Conservation (phyloP, 352 stramenopile genomes). For the Thalassiosira hispida region DNA sequence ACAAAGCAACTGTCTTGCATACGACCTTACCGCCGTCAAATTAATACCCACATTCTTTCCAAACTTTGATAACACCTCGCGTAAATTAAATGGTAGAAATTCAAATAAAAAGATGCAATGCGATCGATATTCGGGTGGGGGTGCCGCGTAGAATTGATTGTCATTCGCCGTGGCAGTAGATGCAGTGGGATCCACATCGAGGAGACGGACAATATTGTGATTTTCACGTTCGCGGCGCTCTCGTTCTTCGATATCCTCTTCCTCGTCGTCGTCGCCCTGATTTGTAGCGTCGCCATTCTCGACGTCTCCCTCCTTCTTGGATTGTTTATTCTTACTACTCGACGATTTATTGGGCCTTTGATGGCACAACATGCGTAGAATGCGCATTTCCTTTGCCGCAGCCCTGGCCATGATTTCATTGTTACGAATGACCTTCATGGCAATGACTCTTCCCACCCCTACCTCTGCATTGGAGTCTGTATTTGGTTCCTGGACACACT, state of each 20-base stretch:
- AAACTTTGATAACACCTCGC: conserved; percentile 89
- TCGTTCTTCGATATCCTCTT: conserved; percentile 43
- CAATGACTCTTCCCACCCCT: conserved; percentile 50
- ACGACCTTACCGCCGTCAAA: conserved; percentile 85
- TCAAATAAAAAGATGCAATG: conserved; percentile 98
- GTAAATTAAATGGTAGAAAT: conserved; percentile 97
- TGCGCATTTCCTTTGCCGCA: conserved; percentile 79
- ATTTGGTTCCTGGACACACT: conserved; percentile 84
- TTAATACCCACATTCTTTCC: conserved; percentile 88
- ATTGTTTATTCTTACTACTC: conserved; percentile 17
- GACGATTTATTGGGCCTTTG: conserved; percentile 17
- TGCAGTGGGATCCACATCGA: conserved; percentile 38
- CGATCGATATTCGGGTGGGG: conserved; percentile 48
- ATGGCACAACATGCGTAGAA: conserved; percentile 55
- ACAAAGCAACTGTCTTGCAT: conserved; percentile 87
- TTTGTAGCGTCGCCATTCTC: conserved; percentile 9
- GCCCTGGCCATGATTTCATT: conserved; percentile 98
- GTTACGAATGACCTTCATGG: conserved; percentile 91
- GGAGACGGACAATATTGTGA: conserved; percentile 57
- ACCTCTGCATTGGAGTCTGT: not conserved
- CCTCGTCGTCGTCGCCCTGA: conserved; percentile 22
- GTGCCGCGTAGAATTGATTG: conserved; percentile 27
- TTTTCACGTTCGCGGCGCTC: conserved; percentile 47
- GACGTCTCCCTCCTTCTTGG: conserved; percentile 14
- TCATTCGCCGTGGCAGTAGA: not conserved